Evolutionary conservation across 208 protist species (phyloP).

Genomic region (Vickermania ingenoplastis): DNA sequence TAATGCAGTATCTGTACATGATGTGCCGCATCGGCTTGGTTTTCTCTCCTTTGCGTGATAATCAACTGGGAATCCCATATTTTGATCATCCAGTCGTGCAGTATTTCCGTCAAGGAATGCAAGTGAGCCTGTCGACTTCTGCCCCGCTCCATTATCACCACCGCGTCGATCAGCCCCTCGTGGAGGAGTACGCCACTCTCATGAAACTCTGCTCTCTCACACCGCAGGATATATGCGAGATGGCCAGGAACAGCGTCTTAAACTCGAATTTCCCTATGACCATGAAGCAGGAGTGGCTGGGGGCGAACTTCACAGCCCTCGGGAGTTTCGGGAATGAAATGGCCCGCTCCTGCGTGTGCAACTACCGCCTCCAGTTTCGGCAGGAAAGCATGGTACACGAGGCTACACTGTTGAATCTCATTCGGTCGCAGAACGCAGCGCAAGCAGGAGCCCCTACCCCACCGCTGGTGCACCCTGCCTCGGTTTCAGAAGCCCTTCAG

Average conservation of each 20-base stretch:
- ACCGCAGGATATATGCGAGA: slow-evolving; percentile 72
- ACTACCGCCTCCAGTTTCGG: slow-evolving; percentile 80
- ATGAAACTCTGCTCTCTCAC: slow-evolving; percentile 72
- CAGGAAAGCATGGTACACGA: slow-evolving; percentile 72
- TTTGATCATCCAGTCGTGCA: slow-evolving; percentile 91
- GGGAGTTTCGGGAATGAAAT: slow-evolving; percentile 49
- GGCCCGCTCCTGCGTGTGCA: slow-evolving; percentile 47
- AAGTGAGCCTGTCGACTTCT: slow-evolving; percentile 95
- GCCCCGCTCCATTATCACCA: slow-evolving; percentile 93
- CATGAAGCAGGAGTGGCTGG: slow-evolving; percentile 67
- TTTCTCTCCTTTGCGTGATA: slow-evolving; percentile 96
- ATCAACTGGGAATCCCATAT: slow-evolving; percentile 93
- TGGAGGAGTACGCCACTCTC: slow-evolving; percentile 88
- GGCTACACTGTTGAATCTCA: slow-evolving; percentile 61
- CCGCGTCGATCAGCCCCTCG: slow-evolving; percentile 50
- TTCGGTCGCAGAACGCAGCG: slow-evolving; percentile 44
- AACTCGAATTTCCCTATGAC: slow-evolving; percentile 77
- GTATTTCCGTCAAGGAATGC: slow-evolving; percentile 93
- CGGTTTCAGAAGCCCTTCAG: slow-evolving; percentile 17
- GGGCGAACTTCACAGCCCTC: slow-evolving; percentile 36
- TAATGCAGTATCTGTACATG: slow-evolving; percentile 98
- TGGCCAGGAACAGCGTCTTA: slow-evolving; percentile 86
- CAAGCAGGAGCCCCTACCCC: slow-evolving; percentile 22
- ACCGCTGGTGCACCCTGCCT: slow-evolving; percentile 3
- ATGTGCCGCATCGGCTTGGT: slow-evolving; percentile 95